Evolutionary conservation across 768 basidiomycete species (phyloP).

Genomic region (Podaxis pistillaris): DNA sequence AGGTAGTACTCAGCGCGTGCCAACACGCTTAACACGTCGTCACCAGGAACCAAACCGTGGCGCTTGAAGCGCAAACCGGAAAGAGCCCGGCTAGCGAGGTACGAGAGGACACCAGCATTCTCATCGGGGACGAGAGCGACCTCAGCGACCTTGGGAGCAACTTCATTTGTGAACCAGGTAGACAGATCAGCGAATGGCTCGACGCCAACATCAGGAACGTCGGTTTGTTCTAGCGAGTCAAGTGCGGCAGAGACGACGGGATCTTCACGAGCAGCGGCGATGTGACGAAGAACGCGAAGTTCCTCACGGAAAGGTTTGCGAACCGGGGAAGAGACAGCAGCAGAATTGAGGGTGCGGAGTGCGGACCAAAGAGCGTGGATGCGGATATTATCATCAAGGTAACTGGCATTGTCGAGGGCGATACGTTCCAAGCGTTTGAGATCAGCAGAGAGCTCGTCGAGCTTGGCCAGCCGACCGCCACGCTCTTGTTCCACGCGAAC

Average conservation of each 20-base stretch:
- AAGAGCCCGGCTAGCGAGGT: conserved; percentile 77
- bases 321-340: conserved; percentile 60
- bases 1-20: conserved; percentile 87
- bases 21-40: conserved; percentile 84
- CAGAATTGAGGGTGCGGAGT: conserved; percentile 71
- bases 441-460: conserved; percentile 88
- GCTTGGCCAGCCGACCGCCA: conserved; percentile 89
- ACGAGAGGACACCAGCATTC: conserved; percentile 84
- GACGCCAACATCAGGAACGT: conserved; percentile 76
- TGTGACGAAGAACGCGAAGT: conserved; percentile 76
- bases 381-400: conserved; percentile 92
- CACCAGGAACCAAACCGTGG: conserved; percentile 74
- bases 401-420: conserved; percentile 85
- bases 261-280: conserved; percentile 71
- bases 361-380: conserved; percentile 93
- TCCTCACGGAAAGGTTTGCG: conserved; percentile 89
- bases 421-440: conserved; percentile 90
- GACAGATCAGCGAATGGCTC: conserved; percentile 89
- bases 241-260: conserved; percentile 63
- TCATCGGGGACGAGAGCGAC: conserved; percentile 94
- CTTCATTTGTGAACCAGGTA: conserved; percentile 85
- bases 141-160: conserved; percentile 78
- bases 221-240: conserved; percentile 65
- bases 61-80: conserved; percentile 78
- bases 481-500: conserved; percentile 95